phyloP scores from a whole-genome alignment of 345 rosid genomes.

The Acer saccharum region DNA sequence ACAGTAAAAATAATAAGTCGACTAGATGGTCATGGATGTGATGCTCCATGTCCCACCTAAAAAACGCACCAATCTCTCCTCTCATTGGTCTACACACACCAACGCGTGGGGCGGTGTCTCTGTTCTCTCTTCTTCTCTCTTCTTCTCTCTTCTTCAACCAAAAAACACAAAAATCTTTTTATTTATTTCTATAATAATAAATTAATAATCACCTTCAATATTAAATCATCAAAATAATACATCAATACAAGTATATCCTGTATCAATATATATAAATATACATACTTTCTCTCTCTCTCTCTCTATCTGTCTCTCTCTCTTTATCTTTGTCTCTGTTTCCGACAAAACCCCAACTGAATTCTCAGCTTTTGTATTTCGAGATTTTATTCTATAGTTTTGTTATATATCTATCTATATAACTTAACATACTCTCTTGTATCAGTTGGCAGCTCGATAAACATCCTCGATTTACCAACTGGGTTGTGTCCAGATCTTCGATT shows the following conservation, averaged over 20 bases:
- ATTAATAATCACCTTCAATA: too few relatives aligned
- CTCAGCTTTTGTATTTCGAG: background rate
- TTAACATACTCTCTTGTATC: background rate
- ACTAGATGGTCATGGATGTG: background rate
- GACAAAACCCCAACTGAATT: background rate
- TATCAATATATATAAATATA: background rate
- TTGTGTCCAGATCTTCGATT: conserved; percentile 41
- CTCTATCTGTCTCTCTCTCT: too few relatives aligned
- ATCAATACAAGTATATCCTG: too few relatives aligned
- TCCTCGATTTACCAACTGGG: conserved; percentile 30
- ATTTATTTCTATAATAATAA: too few relatives aligned
- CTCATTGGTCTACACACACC: conserved; percentile 30
- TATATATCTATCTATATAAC: background rate
- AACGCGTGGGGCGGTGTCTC: conserved; percentile 34
- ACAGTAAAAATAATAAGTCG: too few relatives aligned
- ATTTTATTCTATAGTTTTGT: background rate
- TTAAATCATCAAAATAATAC: too few relatives aligned
- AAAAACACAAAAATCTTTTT: too few relatives aligned
- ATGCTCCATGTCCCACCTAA: conserved; percentile 31
- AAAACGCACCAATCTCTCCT: conserved; percentile 23
- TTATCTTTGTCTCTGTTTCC: background rate
- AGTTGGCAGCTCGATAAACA: conserved; percentile 20
- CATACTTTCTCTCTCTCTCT: background rate
- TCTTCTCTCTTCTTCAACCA: too few relatives aligned
- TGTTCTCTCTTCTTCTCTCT: background rate